Evolutionary conservation across 1,284 basidiomycete species (phyloP).

Genomic region (Austropuccinia psidii): DNA sequence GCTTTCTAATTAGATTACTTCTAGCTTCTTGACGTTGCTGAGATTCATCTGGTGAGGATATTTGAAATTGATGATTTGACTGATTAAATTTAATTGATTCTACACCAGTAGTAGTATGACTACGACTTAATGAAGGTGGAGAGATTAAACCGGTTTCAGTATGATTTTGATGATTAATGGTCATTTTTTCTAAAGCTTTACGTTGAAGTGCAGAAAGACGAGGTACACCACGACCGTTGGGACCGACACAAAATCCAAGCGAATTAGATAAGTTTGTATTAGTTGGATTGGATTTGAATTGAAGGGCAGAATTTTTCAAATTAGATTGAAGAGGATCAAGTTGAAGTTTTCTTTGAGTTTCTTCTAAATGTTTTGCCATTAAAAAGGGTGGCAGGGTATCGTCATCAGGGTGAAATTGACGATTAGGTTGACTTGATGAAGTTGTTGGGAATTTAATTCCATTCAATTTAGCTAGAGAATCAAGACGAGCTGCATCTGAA

Average conservation of each 20-base stretch:
- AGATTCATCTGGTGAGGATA: neutral
- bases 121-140: constrained; percentile 15
- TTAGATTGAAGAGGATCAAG: neutral
- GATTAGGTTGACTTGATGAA: neutral
- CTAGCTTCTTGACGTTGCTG: constrained; percentile 23
- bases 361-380: constrained; percentile 21
- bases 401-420: neutral
- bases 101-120: constrained; percentile 31
- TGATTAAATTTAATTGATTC: neutral
- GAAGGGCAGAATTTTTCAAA: neutral
- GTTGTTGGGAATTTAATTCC: neutral
- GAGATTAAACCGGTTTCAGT: neutral
- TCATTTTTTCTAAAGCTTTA: constrained; percentile 32
- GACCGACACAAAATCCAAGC: constrained; percentile 29
- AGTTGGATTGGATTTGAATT: neutral
- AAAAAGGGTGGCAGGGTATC: constrained; percentile 17
- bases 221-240: constrained; percentile 27
- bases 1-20: constrained; percentile 25
- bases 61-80: neutral
- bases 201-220: constrained; percentile 29
- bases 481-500: constrained; percentile 26
- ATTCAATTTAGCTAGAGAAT: constrained; percentile 28
- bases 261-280: neutral
- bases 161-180: neutral
- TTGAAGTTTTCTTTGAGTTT: constrained; percentile 10